These are phyloP conservation scores for Starmerella sp. DNA, from an alignment of 805 yeast genomes.

Conservation along the genomic window DNA sequence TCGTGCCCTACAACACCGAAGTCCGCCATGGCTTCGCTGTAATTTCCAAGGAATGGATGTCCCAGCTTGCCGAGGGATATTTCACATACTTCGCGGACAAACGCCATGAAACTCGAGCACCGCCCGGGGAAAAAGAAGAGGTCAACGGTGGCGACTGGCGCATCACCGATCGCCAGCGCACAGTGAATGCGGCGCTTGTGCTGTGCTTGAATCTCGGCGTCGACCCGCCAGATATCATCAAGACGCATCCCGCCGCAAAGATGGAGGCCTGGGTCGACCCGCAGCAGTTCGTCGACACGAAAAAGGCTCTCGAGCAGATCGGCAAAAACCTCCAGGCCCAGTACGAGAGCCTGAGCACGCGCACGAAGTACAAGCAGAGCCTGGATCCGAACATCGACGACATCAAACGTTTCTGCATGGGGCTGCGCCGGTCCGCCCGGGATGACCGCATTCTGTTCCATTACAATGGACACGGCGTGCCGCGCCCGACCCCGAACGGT, in stretches of 20 bases:
- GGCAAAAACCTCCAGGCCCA: constrained; percentile 81
- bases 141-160: constrained; percentile 70
- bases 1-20: constrained; percentile 23
- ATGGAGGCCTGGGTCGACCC: constrained; percentile 94
- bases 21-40: constrained; percentile 47
- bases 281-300: constrained; percentile 62
- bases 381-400: constrained; percentile 95
- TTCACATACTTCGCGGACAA: constrained; percentile 83
- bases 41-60: constrained; percentile 23
- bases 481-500: constrained; percentile 90
- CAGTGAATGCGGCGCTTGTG: constrained; percentile 85
- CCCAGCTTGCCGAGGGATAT: constrained; percentile 39
- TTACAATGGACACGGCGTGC: constrained; percentile 97
- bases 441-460: constrained; percentile 90
- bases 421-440: constrained; percentile 77
- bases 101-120: constrained; percentile 82
- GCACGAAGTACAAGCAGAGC: constrained; percentile 82
- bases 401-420: constrained; percentile 79
- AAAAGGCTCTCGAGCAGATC: constrained; percentile 81
- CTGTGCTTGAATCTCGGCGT: constrained; percentile 87
- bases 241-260: constrained; percentile 86
- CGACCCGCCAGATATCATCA: constrained; percentile 91
- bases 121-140: constrained; percentile 50
- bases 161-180: constrained; percentile 80
- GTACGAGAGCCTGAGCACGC: constrained; percentile 75